These are phyloP conservation scores for Kuraishia piskuri DNA, from an alignment of 805 yeast genomes.

Conservation along the genomic window DNA sequence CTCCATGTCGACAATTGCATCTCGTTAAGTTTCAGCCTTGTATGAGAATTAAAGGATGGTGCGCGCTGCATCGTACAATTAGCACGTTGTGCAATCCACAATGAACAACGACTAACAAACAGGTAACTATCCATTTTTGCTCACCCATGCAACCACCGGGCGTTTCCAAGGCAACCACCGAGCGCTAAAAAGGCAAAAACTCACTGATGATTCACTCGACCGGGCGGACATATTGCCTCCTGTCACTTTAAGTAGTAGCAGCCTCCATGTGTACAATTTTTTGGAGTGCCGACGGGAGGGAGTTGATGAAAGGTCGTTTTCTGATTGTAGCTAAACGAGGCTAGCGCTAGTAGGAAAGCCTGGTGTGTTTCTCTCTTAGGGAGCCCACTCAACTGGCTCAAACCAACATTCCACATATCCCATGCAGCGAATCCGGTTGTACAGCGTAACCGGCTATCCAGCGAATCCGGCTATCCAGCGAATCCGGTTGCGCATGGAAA, in stretches of 20 bases:
- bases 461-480: no score
- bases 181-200: background rate
- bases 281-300: slow-evolving; percentile 32
- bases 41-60: slow-evolving; percentile 24
- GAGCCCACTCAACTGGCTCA: no score
- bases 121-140: background rate
- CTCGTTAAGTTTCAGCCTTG: slow-evolving; percentile 60
- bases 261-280: slow-evolving; percentile 45
- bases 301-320: slow-evolving; percentile 46
- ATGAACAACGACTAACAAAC: no score
- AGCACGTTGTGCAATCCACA: no score
- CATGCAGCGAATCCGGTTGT: no score
- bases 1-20: slow-evolving; percentile 43
- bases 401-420: no score
- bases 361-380: no score
- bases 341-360: no score
- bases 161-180: background rate
- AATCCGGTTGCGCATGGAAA: no score
- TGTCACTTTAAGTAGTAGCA: slow-evolving; percentile 33
- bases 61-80: background rate
- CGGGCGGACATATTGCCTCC: slow-evolving; percentile 41
- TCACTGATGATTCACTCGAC: slow-evolving; percentile 23
- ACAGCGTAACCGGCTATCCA: no score
- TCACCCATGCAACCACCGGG: no score
- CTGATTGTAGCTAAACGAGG: background rate